A percentile compares a stretch with the other conserved stretches of the same genome.
These are phyloP conservation scores for Exophiala lecanii-corni DNA, from an alignment of 2,329 filamentous ascomycete species.

Conservation along the genomic window DNA sequence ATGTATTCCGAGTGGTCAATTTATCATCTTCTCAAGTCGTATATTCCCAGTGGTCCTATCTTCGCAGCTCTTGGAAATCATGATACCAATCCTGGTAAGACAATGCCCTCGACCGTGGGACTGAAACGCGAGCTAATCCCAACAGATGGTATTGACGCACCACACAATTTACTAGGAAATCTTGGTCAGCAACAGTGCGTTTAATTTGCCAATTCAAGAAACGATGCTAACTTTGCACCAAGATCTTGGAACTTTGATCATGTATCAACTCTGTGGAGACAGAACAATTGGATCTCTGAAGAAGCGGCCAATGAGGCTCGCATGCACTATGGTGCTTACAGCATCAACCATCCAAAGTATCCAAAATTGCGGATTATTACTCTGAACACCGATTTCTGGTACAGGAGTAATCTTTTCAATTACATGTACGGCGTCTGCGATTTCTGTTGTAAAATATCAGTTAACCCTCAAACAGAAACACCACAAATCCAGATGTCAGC, in stretches of 20 bases:
- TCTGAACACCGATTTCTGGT: slow-evolving; percentile 51
- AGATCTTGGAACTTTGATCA: slow-evolving; percentile 55
- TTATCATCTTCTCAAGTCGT: slow-evolving; percentile 53
- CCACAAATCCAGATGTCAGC: slow-evolving; percentile 47
- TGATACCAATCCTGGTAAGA: slow-evolving; percentile 46
- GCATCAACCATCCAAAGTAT: slow-evolving; percentile 45
- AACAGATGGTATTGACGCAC: slow-evolving; percentile 46
- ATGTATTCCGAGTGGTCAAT: slow-evolving; percentile 52
- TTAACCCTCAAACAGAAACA: slow-evolving; percentile 48
- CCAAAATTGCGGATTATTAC: slow-evolving; percentile 50
- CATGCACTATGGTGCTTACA: slow-evolving; percentile 54
- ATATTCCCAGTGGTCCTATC: slow-evolving; percentile 50
- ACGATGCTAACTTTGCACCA: too few species aligned
- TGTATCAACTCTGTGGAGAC: slow-evolving; percentile 51
- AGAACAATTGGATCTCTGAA: slow-evolving; percentile 52
- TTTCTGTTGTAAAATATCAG: slow-evolving; percentile 27
- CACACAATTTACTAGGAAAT: slow-evolving; percentile 49
- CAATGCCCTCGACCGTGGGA: not conserved
- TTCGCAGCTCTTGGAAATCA: slow-evolving; percentile 56
- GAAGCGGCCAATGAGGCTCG: slow-evolving; percentile 44
- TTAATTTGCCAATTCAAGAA: too few species aligned
- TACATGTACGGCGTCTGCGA: slow-evolving; percentile 21
- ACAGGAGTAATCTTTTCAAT: slow-evolving; percentile 41
- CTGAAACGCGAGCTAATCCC: not conserved
- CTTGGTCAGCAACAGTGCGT: slow-evolving; percentile 47